phyloP scores from a whole-genome alignment of 2,329 filamentous ascomycete genomes.

The Colletotrichum sp. region DNA sequence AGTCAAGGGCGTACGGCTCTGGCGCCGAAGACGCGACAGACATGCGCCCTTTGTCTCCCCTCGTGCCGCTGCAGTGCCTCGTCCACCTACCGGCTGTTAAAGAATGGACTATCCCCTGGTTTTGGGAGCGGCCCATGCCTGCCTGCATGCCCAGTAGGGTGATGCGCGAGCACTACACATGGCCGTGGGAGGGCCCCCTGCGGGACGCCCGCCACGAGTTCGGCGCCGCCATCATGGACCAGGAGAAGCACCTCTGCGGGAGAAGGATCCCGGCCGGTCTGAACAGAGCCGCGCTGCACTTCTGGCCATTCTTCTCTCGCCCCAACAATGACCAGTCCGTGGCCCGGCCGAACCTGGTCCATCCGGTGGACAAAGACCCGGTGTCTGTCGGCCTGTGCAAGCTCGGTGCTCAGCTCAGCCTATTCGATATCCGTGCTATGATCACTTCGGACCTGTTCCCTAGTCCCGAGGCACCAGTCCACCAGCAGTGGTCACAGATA shows the following conservation, averaged over 20 bases:
- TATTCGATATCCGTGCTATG: conserved; percentile 25
- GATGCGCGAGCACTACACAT: no score
- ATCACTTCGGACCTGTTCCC: conserved; percentile 20
- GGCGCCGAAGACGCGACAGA: background rate
- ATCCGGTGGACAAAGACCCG: conserved; percentile 23
- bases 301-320: conserved; percentile 7
- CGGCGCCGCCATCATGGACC: conserved; percentile 20
- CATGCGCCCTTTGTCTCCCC: conserved; percentile 25
- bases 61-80: conserved; percentile 26
- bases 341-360: conserved; percentile 22
- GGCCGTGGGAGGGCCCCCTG: no score
- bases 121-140: no score
- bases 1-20: background rate
- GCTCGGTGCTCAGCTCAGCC: conserved; percentile 22
- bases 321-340: conserved; percentile 16
- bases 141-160: no score
- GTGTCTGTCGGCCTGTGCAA: conserved; percentile 24
- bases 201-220: conserved; percentile 30
- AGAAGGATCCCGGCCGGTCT: conserved; percentile 18
- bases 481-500: conserved; percentile 25
- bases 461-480: conserved; percentile 7
- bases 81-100: conserved; percentile 21
- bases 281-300: conserved; percentile 21
- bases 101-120: no score
- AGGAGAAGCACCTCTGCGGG: conserved; percentile 20